Evolutionary conservation across 2,329 filamentous ascomycete genomes (phyloP), one percentile per base, ranked within the genome.

Genomic region (Cladosporium sp.): DNA sequence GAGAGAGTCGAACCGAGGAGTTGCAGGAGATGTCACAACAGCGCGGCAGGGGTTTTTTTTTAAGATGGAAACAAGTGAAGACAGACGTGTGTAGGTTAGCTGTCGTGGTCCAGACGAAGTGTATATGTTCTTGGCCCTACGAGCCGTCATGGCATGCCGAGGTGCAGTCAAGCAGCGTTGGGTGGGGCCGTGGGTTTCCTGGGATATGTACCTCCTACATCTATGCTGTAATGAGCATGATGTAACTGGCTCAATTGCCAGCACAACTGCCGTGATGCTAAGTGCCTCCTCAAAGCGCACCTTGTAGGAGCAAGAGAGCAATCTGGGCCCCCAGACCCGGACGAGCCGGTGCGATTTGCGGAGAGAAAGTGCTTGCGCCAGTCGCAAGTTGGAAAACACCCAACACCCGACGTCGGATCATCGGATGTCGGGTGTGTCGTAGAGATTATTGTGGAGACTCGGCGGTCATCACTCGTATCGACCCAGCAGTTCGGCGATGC

Each of bases 11-110:
- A 12, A 21, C 46, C 59, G 59, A 50, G 59, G 59, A 62, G 59
- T 28, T 26, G 58, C 40, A 33, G 44, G 58, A 61, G 58, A 50
- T 28, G 55, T 33, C 40, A 21, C n/a, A 46, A n/a, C 37, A 46
- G n/a, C 7, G 40, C n/a, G n/a, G n/a, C n/a, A 21, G 14, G n/a
- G n/a, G n/a, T 8, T 1, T 14, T 26, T 26, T 26, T 29, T 6
- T 18, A n/a, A 33, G 18, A 29, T 55, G 8, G 29, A 33, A 29
- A 21, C 29, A 33, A 55, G 28, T 11, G 28, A 33, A 29, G 18
- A 18, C 8, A 33, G 52, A 21, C 52, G 52, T 55, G 28, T 33
- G 28, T 21, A 33, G 40, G 40, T 46, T 46, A 21, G 8, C n/a
- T 21, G 28, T 21, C 18, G 28, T 29, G 16, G 10, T 55, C 18